These are phyloP conservation scores for Fusarium sp. DNA, from an alignment of 2,329 filamentous ascomycete species.

Conservation along the genomic window DNA sequence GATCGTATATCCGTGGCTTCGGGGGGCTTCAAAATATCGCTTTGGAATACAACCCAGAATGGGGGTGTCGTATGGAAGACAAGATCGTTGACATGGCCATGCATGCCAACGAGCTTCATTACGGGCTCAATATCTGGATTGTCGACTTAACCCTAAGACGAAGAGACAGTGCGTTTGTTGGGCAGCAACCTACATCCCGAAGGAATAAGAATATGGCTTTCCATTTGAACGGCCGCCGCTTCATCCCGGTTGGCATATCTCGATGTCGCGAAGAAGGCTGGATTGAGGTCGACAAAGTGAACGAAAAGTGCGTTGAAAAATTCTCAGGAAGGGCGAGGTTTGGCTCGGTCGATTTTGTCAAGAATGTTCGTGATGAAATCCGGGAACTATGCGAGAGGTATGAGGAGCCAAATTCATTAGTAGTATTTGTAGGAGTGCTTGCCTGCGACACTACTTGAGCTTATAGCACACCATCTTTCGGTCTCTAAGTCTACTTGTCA, in stretches of 20 bases:
- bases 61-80: not conserved
- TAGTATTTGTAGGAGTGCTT: not conserved
- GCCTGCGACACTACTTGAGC: not conserved
- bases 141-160: not conserved
- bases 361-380: not conserved
- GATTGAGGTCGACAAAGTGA: not conserved
- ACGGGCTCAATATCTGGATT: not conserved
- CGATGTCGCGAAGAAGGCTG: not conserved
- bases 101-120: not conserved
- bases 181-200: not conserved
- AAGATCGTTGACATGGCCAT: not conserved
- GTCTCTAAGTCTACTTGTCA: no score
- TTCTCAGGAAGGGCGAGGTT: not conserved
- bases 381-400: not conserved
- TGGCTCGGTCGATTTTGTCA: not conserved
- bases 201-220: not conserved
- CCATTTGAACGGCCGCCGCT: not conserved
- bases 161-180: not conserved
- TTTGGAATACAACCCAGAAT: not conserved
- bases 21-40: not conserved
- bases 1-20: not conserved
- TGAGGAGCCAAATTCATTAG: not conserved
- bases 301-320: not conserved
- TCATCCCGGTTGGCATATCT: not conserved
- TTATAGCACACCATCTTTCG: not conserved